Percentiles rank a stretch among this genome's conserved stretches.
Evolutionary conservation across 2,329 filamentous ascomycete genomes (phyloP).

Genomic region (Purpureocillium lavendulum): DNA sequence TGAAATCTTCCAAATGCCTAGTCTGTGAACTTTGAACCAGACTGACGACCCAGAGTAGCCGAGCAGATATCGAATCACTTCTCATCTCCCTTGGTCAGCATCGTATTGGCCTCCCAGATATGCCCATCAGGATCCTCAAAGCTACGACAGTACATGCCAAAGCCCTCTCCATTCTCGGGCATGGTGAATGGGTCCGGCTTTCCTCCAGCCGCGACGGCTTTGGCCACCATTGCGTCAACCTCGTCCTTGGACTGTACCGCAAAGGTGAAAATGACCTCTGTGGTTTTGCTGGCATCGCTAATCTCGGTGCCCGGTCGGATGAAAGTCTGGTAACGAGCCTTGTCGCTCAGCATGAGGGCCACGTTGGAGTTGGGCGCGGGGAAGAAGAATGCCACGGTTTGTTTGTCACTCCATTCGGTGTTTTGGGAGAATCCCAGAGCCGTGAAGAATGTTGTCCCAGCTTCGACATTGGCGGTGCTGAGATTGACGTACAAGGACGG

Average conservation of each 20-base stretch:
- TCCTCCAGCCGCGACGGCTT: constrained; percentile 11
- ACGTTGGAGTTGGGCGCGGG: constrained; percentile 12
- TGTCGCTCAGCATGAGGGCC: constrained; percentile 12
- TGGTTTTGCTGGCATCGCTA: constrained; percentile 8
- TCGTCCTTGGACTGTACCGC: constrained; percentile 7
- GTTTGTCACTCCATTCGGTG: constrained; percentile 7
- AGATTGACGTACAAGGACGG: too few species aligned
- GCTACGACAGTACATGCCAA: constrained; percentile 12
- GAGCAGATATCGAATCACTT: too few species aligned
- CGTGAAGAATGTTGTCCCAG: constrained; percentile 6
- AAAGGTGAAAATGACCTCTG: constrained; percentile 10
- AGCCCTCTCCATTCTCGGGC: constrained; percentile 7
- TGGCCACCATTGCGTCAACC: constrained; percentile 10
- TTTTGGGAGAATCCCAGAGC: constrained; percentile 8
- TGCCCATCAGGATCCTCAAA: constrained; percentile 15
- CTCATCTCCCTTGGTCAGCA: background rate
- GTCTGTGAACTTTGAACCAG: too few species aligned
- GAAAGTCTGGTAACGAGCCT: constrained; percentile 10
- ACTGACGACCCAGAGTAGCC: too few species aligned
- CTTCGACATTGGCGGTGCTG: too few species aligned
- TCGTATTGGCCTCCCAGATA: constrained; percentile 13
- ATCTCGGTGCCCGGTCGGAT: constrained; percentile 10
- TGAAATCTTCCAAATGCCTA: too few species aligned
- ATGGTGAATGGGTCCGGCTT: constrained; percentile 11
- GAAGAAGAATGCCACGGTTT: constrained; percentile 9